These are phyloP conservation scores for Tagetes patula DNA, from an alignment of 129 eudicot genomes.

Conservation along the genomic window DNA sequence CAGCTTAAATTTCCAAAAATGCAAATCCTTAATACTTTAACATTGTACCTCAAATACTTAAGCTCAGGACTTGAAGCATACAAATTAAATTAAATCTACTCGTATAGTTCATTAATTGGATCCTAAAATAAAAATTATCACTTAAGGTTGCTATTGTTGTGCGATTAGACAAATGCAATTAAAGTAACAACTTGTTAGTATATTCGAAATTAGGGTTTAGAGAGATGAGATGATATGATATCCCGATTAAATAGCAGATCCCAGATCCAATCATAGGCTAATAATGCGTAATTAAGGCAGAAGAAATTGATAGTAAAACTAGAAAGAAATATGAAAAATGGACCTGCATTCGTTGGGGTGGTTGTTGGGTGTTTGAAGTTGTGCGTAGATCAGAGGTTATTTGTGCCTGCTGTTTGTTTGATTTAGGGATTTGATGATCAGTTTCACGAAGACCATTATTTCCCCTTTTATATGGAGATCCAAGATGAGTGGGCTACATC, in stretches of 20 bases:
- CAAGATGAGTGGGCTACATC: conserved; percentile 4
- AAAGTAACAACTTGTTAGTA: neutral
- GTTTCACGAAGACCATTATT: conserved; percentile 22
- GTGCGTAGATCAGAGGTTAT: conserved; percentile 26
- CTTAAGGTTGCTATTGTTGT: neutral
- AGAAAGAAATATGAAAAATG: neutral
- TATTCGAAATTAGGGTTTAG: conserved; percentile 21
- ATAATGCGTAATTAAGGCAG: conserved; percentile 12
- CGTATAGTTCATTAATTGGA: neutral
- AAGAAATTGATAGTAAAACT: neutral
- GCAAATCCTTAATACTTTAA: neutral
- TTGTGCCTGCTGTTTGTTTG: conserved; percentile 3
- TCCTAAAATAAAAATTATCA: neutral
- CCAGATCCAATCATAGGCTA: conserved; percentile 4
- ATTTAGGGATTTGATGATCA: conserved; percentile 29
- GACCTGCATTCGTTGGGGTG: conserved; percentile 30
- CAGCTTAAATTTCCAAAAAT: conserved; percentile 12
- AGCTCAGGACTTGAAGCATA: neutral
- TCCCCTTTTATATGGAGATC: conserved; percentile 14
- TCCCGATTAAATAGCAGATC: conserved; percentile 12
- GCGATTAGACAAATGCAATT: neutral
- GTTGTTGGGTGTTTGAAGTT: neutral
- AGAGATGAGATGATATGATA: neutral
- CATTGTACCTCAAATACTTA: neutral
- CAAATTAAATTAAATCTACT: neutral